phyloP scores from a whole-genome alignment of 228 moss, liverwort and hornwort genomes.

The Sphagnum fallax region DNA sequence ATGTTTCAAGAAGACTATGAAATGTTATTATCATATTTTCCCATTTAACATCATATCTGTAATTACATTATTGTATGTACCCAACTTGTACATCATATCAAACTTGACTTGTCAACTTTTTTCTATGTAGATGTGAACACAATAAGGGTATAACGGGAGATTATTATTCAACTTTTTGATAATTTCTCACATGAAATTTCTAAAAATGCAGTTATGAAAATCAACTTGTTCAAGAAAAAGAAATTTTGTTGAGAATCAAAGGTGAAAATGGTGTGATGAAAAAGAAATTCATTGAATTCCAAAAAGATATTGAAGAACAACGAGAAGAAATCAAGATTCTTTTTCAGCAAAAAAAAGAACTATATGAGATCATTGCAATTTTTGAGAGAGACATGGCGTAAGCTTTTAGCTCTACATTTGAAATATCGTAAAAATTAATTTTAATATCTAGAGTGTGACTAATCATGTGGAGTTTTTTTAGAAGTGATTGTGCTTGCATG shows the following conservation, averaged over 20 bases:
- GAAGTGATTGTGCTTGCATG: neutral
- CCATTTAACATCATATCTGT: no score
- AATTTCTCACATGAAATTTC: no score
- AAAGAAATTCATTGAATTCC: conserved; percentile 65
- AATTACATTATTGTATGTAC: no score
- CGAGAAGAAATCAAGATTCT: conserved; percentile 58
- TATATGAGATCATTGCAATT: conserved; percentile 72
- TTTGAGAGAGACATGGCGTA: conserved; percentile 77
- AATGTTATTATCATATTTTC: no score
- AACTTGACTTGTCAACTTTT: no score
- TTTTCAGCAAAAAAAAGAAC: conserved; percentile 83
- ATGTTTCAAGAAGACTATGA: no score
- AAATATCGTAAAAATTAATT: no score
- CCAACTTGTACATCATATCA: no score
- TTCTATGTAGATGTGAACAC: no score
- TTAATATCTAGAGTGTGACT: neutral
- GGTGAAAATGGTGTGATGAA: conserved; percentile 88
- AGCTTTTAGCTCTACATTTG: neutral
- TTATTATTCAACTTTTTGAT: no score
- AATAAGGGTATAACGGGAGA: no score
- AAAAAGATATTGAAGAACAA: conserved; percentile 76
- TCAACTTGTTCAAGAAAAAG: conserved; percentile 57
- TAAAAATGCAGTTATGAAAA: conserved; percentile 45
- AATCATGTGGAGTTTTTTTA: neutral
- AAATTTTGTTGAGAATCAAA: conserved; percentile 49